phyloP scores from a whole-genome alignment of 1,284 basidiomycete genomes.

The Ganoderma sinense region DNA sequence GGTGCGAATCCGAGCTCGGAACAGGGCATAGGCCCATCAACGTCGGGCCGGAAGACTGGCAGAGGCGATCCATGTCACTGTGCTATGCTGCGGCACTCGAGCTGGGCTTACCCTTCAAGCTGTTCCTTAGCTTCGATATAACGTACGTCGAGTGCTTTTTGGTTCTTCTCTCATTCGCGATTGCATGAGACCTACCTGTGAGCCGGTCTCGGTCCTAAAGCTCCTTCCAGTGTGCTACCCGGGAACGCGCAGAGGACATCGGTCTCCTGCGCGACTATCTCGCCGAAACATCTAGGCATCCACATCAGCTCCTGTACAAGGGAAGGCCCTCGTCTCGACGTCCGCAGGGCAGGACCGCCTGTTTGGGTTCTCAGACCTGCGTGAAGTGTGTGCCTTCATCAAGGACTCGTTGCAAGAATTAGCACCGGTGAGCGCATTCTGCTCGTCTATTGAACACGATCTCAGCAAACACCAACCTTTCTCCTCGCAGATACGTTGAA shows the following conservation, averaged over 20 bases:
- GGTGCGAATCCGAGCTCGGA: too few species aligned
- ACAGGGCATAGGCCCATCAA: too few species aligned
- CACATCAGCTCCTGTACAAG: conserved; percentile 38
- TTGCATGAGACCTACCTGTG: background rate
- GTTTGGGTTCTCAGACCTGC: conserved; percentile 32
- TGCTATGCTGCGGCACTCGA: conserved; percentile 58
- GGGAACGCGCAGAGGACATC: conserved; percentile 44
- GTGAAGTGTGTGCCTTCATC: conserved; percentile 38
- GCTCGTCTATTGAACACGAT: background rate
- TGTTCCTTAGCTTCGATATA: conserved; percentile 63
- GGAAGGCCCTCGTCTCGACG: conserved; percentile 39
- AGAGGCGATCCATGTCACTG: conserved; percentile 56
- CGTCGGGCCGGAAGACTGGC: conserved; percentile 66
- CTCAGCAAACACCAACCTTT: background rate
- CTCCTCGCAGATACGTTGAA: conserved; percentile 41
- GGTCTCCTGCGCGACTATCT: conserved; percentile 45
- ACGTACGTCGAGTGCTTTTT: conserved; percentile 36
- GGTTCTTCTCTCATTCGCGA: background rate
- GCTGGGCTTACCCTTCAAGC: conserved; percentile 47
- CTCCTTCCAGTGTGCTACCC: conserved; percentile 37
- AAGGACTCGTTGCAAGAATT: conserved; percentile 37
- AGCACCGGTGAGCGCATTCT: conserved; percentile 28
- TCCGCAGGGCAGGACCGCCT: conserved; percentile 39
- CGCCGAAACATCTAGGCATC: conserved; percentile 42
- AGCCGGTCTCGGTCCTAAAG: background rate